Percentiles rank a stretch among this genome's conserved stretches.
Evolutionary conservation across 495 filamentous ascomycete genomes (phyloP).

Genomic region (Lasiosphaeris hirsuta): DNA sequence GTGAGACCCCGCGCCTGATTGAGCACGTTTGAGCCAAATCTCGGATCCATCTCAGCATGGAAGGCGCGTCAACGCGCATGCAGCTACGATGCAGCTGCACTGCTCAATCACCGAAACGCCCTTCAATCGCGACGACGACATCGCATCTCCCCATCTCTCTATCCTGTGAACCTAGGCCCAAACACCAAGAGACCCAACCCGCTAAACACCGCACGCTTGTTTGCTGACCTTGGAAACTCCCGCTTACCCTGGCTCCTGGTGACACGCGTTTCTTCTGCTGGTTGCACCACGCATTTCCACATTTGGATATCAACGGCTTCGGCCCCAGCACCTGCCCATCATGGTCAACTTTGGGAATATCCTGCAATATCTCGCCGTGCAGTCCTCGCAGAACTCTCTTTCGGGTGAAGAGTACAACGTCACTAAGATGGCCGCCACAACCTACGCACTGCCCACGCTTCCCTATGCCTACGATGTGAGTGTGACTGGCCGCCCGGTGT

Average conservation of each 20-base stretch:
- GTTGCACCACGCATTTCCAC: not conserved
- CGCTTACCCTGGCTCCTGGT: no score
- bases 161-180: no score
- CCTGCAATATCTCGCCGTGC: constrained; percentile 28
- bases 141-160: no score
- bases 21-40: constrained; percentile 36
- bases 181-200: no score
- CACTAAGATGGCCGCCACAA: constrained; percentile 29
- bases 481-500: not conserved
- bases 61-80: not conserved
- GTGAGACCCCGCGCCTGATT: constrained; percentile 14
- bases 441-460: constrained; percentile 39
- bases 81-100: not conserved
- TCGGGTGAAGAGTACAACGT: constrained; percentile 22
- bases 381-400: constrained; percentile 21
- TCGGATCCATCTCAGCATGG: constrained; percentile 9
- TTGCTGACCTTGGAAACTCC: no score
- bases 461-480: constrained; percentile 48
- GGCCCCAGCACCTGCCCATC: constrained; percentile 2
- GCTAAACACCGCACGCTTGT: no score
- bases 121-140: no score
- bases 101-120: no score
- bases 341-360: constrained; percentile 33
- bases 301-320: not conserved
- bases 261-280: no score